phyloP scores from a whole-genome alignment of 2,329 filamentous ascomycete genomes.

The Colletotrichum orbiculare region DNA sequence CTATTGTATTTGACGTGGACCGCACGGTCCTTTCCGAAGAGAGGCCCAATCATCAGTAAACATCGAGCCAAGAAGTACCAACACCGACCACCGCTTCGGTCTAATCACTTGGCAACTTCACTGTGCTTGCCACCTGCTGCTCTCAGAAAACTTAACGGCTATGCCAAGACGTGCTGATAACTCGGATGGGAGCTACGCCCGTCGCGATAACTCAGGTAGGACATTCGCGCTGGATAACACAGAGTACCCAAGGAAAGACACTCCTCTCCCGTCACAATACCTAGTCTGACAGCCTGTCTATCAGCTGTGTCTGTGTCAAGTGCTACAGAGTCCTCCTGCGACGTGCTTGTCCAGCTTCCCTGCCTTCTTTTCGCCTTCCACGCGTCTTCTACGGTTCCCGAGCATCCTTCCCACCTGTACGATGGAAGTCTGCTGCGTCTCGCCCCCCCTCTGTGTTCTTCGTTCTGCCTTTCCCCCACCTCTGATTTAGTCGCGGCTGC shows the following conservation, averaged over 20 bases:
- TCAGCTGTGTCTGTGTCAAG: not conserved
- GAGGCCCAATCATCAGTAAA: constrained; percentile 8
- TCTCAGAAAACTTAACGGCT: constrained; percentile 28
- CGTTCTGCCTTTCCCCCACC: not conserved
- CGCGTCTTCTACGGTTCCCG: constrained; percentile 24
- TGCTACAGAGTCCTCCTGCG: no score
- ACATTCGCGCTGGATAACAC: no score
- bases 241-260: no score
- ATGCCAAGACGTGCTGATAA: constrained; percentile 32
- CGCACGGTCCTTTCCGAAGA: not conserved
- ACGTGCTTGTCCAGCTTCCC: not conserved
- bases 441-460: not conserved
- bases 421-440: constrained; percentile 17
- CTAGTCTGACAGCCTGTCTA: not conserved
- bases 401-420: constrained; percentile 18
- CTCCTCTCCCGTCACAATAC: no score
- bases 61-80: constrained; percentile 17
- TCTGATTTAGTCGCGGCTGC: constrained; percentile 9
- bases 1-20: no score
- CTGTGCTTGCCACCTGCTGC: constrained; percentile 32
- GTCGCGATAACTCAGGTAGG: not conserved
- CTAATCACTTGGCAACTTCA: constrained; percentile 31
- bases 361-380: constrained; percentile 24
- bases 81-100: not conserved
- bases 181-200: constrained; percentile 20